Conservation (phyloP, 192 early-diverging fungal species). For the Thoreauomyces humboldtii region DNA sequence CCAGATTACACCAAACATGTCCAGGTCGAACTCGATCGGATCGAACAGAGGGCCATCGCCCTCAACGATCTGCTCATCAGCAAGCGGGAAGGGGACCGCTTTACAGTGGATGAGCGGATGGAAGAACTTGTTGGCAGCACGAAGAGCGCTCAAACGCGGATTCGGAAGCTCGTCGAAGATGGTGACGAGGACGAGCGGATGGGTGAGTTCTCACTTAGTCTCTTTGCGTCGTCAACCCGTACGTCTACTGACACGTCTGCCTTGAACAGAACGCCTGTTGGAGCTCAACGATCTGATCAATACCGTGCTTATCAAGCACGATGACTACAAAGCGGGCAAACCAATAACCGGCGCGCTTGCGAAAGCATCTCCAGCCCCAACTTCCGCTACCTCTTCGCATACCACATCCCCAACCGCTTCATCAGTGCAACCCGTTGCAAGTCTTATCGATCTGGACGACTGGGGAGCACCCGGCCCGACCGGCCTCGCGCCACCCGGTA, state of each 20-base stretch:
- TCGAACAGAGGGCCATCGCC: constrained; percentile 73
- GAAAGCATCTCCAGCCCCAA: no score
- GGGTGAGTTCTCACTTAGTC: no score
- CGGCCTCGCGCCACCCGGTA: constrained; percentile 13
- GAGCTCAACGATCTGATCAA: constrained; percentile 77
- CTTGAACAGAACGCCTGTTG: constrained; percentile 63
- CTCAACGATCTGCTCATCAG: constrained; percentile 79
- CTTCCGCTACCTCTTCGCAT: background rate
- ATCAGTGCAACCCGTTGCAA: constrained; percentile 29
- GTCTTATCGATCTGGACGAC: constrained; percentile 57
- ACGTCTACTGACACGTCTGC: background rate
- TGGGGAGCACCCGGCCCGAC: constrained; percentile 18
- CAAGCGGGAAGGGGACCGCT: constrained; percentile 53
- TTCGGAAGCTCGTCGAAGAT: constrained; percentile 70
- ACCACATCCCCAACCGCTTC: background rate
- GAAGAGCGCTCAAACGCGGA: constrained; percentile 67
- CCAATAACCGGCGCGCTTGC: constrained; percentile 21
- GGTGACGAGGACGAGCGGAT: constrained; percentile 76
- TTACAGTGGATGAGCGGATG: constrained; percentile 25
- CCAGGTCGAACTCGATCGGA: constrained; percentile 72
- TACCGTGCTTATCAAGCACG: constrained; percentile 70
- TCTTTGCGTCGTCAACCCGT: no score
- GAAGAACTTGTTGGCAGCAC: constrained; percentile 68
- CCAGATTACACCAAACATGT: constrained; percentile 87
- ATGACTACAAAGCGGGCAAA: constrained; percentile 49